These are phyloP conservation scores for Thraustochytrium sp. DNA, from an alignment of 352 stramenopile genomes.

Conservation along the genomic window DNA sequence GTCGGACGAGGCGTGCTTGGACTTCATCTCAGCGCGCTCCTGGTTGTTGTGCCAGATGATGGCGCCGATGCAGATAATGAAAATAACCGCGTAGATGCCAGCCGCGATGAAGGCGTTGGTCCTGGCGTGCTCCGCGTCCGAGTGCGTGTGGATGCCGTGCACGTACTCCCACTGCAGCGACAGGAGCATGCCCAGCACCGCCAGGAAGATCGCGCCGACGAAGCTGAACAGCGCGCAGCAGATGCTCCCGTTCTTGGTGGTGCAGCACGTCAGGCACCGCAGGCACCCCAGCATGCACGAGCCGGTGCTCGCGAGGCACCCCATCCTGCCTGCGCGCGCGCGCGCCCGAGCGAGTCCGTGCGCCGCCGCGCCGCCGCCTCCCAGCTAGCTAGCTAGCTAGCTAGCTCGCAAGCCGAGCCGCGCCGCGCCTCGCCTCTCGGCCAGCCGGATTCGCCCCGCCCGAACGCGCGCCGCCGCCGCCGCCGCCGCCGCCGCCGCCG, in stretches of 20 bases:
- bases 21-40: not conserved
- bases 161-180: constrained; percentile 18
- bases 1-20: not conserved
- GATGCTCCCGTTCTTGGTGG: constrained; percentile 3
- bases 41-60: not conserved
- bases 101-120: not conserved
- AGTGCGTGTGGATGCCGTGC: not conserved
- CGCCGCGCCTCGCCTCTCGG: too few species aligned
- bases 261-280: constrained; percentile 24
- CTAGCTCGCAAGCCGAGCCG: too few species aligned
- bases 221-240: constrained; percentile 30
- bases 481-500: too few species aligned
- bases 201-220: constrained; percentile 6
- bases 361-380: too few species aligned
- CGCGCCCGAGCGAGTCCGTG: too few species aligned
- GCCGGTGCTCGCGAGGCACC: too few species aligned
- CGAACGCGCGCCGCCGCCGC: too few species aligned
- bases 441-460: too few species aligned
- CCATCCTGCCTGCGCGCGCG: too few species aligned
- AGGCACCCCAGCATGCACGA: constrained; percentile 19
- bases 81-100: constrained; percentile 15
- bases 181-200: not conserved
- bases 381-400: too few species aligned
- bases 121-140: not conserved
- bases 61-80: constrained; percentile 7